phyloP scores from a whole-genome alignment of 2,329 filamentous ascomycete genomes.

The Fusarium kyushuense region DNA sequence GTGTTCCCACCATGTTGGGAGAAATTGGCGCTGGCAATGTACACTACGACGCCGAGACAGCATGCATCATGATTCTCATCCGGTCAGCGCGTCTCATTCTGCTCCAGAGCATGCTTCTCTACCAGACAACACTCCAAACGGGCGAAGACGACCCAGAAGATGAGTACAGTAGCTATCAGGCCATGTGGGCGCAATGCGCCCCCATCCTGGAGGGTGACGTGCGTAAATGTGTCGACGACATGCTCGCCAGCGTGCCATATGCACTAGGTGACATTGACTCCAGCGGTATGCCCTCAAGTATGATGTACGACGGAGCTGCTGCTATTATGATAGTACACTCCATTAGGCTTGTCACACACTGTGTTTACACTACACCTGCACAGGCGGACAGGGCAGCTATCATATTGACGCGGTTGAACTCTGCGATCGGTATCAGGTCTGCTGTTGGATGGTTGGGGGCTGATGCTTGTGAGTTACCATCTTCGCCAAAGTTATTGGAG shows the following conservation, averaged over 20 bases:
- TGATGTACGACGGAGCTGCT: conserved; percentile 49
- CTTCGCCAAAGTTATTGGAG: not conserved
- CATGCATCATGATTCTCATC: conserved; percentile 51
- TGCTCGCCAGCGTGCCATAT: conserved; percentile 49
- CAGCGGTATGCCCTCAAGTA: conserved; percentile 37
- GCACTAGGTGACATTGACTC: conserved; percentile 49
- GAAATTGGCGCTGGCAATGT: conserved; percentile 35
- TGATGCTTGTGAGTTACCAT: not conserved
- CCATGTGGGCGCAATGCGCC: conserved; percentile 33
- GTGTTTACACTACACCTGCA: conserved; percentile 44
- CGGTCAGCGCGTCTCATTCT: conserved; percentile 50
- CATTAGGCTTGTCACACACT: conserved; percentile 50
- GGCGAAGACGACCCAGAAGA: not conserved
- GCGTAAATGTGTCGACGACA: conserved; percentile 48
- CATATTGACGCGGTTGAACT: conserved; percentile 47
- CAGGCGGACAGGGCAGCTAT: conserved; percentile 41
- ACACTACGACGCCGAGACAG: conserved; percentile 50
- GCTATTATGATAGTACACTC: conserved; percentile 51
- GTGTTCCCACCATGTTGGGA: conserved; percentile 46
- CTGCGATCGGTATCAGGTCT: conserved; percentile 48
- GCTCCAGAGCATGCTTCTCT: conserved; percentile 47
- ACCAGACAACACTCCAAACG: conserved; percentile 35
- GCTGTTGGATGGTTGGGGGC: conserved; percentile 36
- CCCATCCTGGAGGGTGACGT: conserved; percentile 44
- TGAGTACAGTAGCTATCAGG: conserved; percentile 15